Percentiles rank a stretch among this genome's conserved stretches.
Conservation (phyloP, 768 basidiomycete genomes). For the Hericium coralloides region DNA sequence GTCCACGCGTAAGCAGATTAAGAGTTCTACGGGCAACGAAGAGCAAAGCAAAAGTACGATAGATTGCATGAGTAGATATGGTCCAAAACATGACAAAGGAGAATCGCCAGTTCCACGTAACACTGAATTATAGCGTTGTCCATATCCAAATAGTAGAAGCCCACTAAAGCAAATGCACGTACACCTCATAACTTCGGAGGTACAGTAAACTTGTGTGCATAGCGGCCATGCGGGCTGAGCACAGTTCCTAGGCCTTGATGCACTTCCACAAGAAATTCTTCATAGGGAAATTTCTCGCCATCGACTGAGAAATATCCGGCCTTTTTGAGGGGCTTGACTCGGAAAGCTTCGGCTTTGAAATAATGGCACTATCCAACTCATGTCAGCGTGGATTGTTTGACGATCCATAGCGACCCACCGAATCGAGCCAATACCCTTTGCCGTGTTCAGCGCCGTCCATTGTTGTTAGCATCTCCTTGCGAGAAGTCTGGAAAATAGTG, state of each 20-base stretch:
- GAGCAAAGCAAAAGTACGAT: too few species aligned
- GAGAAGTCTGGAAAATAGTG: constrained; percentile 29
- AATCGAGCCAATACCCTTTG: constrained; percentile 48
- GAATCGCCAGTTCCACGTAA: too few species aligned
- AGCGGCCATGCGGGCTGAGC: constrained; percentile 54
- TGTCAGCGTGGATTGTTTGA: background rate
- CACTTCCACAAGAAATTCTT: constrained; percentile 71
- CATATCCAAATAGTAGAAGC: too few species aligned
- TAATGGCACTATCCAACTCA: constrained; percentile 47
- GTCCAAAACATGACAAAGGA: too few species aligned
- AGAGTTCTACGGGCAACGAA: too few species aligned
- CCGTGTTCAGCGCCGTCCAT: constrained; percentile 60
- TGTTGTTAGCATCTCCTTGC: constrained; percentile 40
- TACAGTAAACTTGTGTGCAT: constrained; percentile 41
- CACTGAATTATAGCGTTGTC: too few species aligned
- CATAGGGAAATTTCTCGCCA: constrained; percentile 69
- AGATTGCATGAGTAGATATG: too few species aligned
- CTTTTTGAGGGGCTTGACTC: constrained; percentile 48
- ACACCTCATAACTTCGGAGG: too few species aligned
- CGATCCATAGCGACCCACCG: constrained; percentile 30
- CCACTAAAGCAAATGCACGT: too few species aligned
- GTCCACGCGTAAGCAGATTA: too few species aligned
- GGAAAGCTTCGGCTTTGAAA: constrained; percentile 65
- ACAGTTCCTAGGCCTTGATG: constrained; percentile 58
- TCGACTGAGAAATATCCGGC: constrained; percentile 62